These are phyloP conservation scores for Rhodotorula graminis DNA, from an alignment of 768 basidiomycete genomes.

Conservation along the genomic window DNA sequence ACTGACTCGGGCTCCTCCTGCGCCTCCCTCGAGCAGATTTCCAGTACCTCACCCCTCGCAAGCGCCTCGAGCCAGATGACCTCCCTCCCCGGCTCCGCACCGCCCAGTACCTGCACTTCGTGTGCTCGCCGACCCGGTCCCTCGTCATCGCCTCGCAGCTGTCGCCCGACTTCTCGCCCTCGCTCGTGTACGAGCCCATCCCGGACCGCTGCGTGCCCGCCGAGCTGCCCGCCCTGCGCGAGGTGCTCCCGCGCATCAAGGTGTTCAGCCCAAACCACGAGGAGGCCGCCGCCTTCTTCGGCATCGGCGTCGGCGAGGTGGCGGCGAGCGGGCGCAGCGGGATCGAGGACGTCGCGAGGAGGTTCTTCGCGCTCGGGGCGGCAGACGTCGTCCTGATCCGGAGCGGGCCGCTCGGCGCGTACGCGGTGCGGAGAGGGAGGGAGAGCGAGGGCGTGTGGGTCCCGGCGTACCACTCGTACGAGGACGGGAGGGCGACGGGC, in stretches of 20 bases:
- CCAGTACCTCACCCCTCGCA: constrained; percentile 67
- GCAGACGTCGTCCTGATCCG: constrained; percentile 61
- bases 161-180: constrained; percentile 46
- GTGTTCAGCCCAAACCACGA: constrained; percentile 85
- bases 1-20: too few relatives aligned
- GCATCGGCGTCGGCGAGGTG: constrained; percentile 56
- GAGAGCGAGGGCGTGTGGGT: constrained; percentile 57
- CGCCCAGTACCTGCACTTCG: constrained; percentile 66
- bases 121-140: constrained; percentile 75
- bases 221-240: constrained; percentile 64
- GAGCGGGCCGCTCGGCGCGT: constrained; percentile 68
- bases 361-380: constrained; percentile 37
- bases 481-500: constrained; percentile 32
- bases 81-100: constrained; percentile 56
- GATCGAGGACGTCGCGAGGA: constrained; percentile 40
- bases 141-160: constrained; percentile 63
- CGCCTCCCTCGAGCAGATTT: constrained; percentile 53
- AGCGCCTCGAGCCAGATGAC: constrained; percentile 68
- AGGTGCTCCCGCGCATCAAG: constrained; percentile 58
- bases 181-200: constrained; percentile 73
- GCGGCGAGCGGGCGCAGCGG: constrained; percentile 47
- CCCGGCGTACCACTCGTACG: constrained; percentile 64
- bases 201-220: constrained; percentile 78
- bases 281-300: constrained; percentile 65
- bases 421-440: constrained; percentile 52